Evolutionary conservation across 306 rosid species (phyloP).

Genomic region (Arachis stenosperma): DNA sequence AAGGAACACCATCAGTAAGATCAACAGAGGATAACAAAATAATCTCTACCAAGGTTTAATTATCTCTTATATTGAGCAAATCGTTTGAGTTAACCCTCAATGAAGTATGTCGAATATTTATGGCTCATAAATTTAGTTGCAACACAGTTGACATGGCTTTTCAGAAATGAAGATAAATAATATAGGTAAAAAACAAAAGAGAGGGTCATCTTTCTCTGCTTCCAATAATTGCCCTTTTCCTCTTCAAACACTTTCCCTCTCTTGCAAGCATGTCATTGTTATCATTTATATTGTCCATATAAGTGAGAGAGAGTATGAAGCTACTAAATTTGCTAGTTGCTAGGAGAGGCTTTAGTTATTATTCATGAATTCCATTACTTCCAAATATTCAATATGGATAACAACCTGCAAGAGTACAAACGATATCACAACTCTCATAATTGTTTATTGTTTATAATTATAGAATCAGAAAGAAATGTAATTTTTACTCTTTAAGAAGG

Average conservation of each 20-base stretch:
- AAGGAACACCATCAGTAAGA: conserved; percentile 9
- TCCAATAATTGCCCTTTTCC: conserved; percentile 32
- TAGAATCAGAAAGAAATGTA: too few relatives aligned
- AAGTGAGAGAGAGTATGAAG: conserved; percentile 3
- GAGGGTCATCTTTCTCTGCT: conserved; percentile 29
- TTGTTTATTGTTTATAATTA: too few relatives aligned
- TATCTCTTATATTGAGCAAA: not conserved
- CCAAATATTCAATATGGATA: not conserved
- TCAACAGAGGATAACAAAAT: conserved; percentile 24
- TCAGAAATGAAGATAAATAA: conserved; percentile 26
- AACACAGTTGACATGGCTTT: conserved; percentile 27
- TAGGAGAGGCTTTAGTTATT: conserved; percentile 22
- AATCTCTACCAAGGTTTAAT: not conserved
- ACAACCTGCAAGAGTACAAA: not conserved
- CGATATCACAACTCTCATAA: too few relatives aligned
- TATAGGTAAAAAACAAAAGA: conserved; percentile 3
- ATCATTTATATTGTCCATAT: not conserved
- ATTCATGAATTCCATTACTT: not conserved
- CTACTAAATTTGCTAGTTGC: conserved; percentile 7
- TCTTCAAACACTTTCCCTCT: conserved; percentile 32
- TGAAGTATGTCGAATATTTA: not conserved
- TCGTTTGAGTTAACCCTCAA: not conserved
- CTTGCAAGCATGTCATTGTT: conserved; percentile 33
- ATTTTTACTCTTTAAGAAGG: too few relatives aligned
- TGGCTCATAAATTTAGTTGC: conserved; percentile 7